Conservation (phyloP, 2,329 filamentous ascomycete genomes). For the Aureobasidium sp. region DNA sequence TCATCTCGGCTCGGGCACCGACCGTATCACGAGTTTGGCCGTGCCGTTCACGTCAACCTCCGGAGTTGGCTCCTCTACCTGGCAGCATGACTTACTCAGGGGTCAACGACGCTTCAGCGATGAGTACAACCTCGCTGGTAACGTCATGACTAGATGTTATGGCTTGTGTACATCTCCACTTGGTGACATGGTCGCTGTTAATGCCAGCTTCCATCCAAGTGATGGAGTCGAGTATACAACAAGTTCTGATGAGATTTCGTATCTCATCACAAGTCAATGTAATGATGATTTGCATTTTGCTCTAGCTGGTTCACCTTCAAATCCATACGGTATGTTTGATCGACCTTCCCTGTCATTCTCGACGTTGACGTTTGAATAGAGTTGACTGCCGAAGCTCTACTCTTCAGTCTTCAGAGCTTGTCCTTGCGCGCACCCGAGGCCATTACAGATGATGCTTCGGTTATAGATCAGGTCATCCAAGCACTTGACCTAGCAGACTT, state of each 20-base stretch:
- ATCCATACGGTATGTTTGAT: conserved; percentile 18
- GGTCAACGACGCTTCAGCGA: conserved; percentile 40
- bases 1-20: conserved; percentile 30
- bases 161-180: conserved; percentile 45
- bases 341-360: background rate
- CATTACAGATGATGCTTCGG: background rate
- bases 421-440: background rate
- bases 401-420: conserved; percentile 25
- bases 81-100: conserved; percentile 35
- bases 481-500: background rate
- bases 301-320: conserved; percentile 1
- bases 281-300: conserved; percentile 3
- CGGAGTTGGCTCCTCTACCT: conserved; percentile 25
- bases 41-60: conserved; percentile 15
- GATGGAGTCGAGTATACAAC: conserved; percentile 53
- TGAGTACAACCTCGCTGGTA: conserved; percentile 43
- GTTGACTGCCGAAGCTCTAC: conserved; percentile 28
- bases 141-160: conserved; percentile 46
- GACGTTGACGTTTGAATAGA: conserved; percentile 19
- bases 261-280: conserved; percentile 19
- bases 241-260: conserved; percentile 34
- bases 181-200: conserved; percentile 42
- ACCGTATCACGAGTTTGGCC: conserved; percentile 29
- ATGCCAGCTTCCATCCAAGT: conserved; percentile 48
- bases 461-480: conserved; percentile 1